Base-by-base conservation (phyloP, 805 yeast genomes). In the Starmerella cellae region DNA sequence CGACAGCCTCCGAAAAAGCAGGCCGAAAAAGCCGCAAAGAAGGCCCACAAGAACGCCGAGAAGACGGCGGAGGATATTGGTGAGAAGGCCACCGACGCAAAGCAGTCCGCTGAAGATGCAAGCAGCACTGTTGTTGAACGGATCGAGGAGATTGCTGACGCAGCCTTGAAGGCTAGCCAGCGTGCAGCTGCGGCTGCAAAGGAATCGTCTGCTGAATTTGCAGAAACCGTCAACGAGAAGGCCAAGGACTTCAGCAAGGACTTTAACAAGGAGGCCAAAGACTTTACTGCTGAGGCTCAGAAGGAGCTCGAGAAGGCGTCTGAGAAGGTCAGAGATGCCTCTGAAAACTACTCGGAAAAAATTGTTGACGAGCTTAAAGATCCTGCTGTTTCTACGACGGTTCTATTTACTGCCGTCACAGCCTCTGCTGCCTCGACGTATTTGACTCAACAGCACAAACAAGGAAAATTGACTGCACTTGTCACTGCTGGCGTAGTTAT, bases 361-460 rank as follows among this genome's bases (percentile, higher is more conserved):
- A 29, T 53, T 23, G 45, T 39, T 22, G 56, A 54, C 36, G 55
- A 52, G 43, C 44, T 54, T 20, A 49, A 47, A 37, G 58, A 54
- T 44, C 56, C 58, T 3, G 56, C 56, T 16, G 45, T 50, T 6
- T 46, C 53, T 37, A 53, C 58, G 23, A 54, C 58, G 30, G 55
- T 52, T 11, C 44, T 53, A 18, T 53, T 54, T 39, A 48, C 58
- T 3, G 51, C 51, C 16, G 48, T 53, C 30, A 51, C 56, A 13
- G 52, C 56, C 34, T 44, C 55, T n/a, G 58, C 58, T 9, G 58
- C 58, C 24, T 45, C 55, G 8, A 50, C 56, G 16, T 54, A 54
- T 42, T 43, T 54, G 20, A 44, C 53, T 32, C 55, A 54, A 44
- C 58, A 54, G 52, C 54, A 53, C 48, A 48, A 47, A 42, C 52